A percentile compares a stretch with the other conserved stretches of the same genome.
Conservation (phyloP, 768 basidiomycete genomes). For the Fistulinella prunicolor region DNA sequence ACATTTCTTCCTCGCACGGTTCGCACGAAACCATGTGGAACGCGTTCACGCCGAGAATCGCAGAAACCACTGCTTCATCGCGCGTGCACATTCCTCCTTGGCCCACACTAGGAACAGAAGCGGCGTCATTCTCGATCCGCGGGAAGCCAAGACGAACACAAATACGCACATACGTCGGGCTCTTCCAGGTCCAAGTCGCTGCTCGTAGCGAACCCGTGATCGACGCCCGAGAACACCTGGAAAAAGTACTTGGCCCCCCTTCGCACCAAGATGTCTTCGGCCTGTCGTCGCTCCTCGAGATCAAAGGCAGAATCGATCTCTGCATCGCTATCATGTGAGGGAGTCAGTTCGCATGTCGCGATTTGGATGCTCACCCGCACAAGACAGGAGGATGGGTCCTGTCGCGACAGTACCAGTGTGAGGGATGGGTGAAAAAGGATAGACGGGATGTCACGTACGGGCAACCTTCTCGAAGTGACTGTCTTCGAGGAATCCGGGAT, state of each 20-base stretch:
- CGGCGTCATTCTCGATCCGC: background rate
- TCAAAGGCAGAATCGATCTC: slow-evolving; percentile 54
- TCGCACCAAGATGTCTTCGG: slow-evolving; percentile 52
- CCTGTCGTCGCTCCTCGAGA: slow-evolving; percentile 44
- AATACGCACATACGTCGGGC: slow-evolving; percentile 16
- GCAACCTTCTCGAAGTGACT: slow-evolving; percentile 48
- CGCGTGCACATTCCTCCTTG: slow-evolving; percentile 53
- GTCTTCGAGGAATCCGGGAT: slow-evolving; percentile 51
- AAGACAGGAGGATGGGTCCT: slow-evolving; percentile 23
- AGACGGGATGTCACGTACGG: slow-evolving; percentile 36
- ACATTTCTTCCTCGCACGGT: too few species aligned
- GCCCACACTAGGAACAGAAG: slow-evolving; percentile 46
- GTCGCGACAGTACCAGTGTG: background rate
- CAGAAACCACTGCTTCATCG: slow-evolving; percentile 46
- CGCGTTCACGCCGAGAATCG: slow-evolving; percentile 36
- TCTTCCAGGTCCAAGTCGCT: slow-evolving; percentile 14
- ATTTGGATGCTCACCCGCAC: slow-evolving; percentile 15
- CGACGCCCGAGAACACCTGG: slow-evolving; percentile 50
- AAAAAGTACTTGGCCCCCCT: slow-evolving; percentile 49
- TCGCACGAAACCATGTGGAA: too few species aligned
- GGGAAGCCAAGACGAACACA: background rate
- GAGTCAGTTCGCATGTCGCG: background rate
- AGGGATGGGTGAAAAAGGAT: too few species aligned
- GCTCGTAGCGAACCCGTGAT: slow-evolving; percentile 23
- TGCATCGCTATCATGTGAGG: too few species aligned